Conservation (phyloP, 106 monocot species). For the Ottelia alismoides region DNA sequence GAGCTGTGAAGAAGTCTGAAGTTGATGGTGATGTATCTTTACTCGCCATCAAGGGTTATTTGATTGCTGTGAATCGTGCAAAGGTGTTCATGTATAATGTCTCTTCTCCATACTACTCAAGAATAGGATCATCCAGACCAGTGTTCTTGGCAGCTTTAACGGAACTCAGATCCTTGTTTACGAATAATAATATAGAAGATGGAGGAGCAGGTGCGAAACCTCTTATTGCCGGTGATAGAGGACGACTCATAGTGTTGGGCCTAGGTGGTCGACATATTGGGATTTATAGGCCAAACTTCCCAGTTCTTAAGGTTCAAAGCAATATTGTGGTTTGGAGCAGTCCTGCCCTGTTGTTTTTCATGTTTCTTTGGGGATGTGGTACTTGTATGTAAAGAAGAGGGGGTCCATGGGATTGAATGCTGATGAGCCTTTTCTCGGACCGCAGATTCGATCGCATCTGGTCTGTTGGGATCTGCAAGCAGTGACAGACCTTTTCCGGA, state of each 20-base stretch:
- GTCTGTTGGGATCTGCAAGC: constrained; percentile 15
- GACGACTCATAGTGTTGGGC: constrained; percentile 76
- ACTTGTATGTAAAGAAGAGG: constrained; percentile 91
- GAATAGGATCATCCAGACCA: constrained; percentile 53
- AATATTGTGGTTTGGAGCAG: constrained; percentile 78
- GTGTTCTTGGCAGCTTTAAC: constrained; percentile 49
- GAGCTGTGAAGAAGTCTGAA: constrained; percentile 53
- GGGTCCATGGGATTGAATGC: constrained; percentile 61
- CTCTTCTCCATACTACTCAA: constrained; percentile 69
- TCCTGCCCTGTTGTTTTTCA: constrained; percentile 59
- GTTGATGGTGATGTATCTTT: constrained; percentile 49
- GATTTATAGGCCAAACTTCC: constrained; percentile 65
- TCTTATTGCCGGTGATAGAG: constrained; percentile 58
- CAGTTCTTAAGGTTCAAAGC: constrained; percentile 46
- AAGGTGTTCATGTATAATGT: constrained; percentile 73
- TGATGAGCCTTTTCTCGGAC: constrained; percentile 41
- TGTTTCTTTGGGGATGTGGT: constrained; percentile 79
- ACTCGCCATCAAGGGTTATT: constrained; percentile 67
- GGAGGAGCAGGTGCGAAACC: constrained; percentile 22
- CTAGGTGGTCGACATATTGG: constrained; percentile 58
- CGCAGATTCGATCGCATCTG: constrained; percentile 7
- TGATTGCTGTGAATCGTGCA: constrained; percentile 39
- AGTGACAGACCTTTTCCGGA: constrained; percentile 35
- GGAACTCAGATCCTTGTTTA: constrained; percentile 59
- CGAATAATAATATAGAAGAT: no score